Evolutionary conservation across 495 filamentous ascomycete genomes (phyloP).

Genomic region (Tricharina praecox): DNA sequence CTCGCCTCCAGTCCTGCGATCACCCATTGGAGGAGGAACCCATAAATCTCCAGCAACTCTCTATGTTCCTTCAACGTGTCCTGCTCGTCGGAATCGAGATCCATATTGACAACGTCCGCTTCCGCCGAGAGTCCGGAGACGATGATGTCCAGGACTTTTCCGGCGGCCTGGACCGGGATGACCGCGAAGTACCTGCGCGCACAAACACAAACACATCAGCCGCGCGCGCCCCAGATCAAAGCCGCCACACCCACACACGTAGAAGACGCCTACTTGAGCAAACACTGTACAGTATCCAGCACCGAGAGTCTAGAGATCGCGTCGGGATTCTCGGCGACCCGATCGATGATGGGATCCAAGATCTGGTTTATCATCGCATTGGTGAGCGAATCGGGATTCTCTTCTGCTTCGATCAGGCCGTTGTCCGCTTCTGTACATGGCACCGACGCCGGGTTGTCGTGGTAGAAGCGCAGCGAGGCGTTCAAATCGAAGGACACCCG

Average conservation of each 20-base stretch:
- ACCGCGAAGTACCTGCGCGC: slow-evolving; percentile 57
- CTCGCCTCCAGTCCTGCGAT: slow-evolving; percentile 84
- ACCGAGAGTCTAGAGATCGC: slow-evolving; percentile 56
- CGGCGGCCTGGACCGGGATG: slow-evolving; percentile 62
- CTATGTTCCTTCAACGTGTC: slow-evolving; percentile 75
- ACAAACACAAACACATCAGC: too few relatives aligned
- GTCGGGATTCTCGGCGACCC: slow-evolving; percentile 79
- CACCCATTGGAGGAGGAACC: slow-evolving; percentile 87
- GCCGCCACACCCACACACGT: slow-evolving; percentile 10
- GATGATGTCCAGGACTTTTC: slow-evolving; percentile 84
- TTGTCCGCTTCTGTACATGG: slow-evolving; percentile 75
- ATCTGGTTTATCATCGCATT: slow-evolving; percentile 62
- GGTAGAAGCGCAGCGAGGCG: slow-evolving; percentile 83
- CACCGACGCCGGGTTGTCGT: slow-evolving; percentile 71
- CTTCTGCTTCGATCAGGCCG: slow-evolving; percentile 76
- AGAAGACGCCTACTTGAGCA: slow-evolving; percentile 70
- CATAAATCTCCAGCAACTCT: slow-evolving; percentile 81
- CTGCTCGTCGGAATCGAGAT: slow-evolving; percentile 81
- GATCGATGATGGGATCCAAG: slow-evolving; percentile 75
- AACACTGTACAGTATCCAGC: slow-evolving; percentile 85
- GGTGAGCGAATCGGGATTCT: slow-evolving; percentile 70
- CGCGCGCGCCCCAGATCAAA: background rate
- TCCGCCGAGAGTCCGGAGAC: slow-evolving; percentile 87
- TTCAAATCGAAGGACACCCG: slow-evolving; percentile 80
- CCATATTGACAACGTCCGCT: slow-evolving; percentile 67